Evolutionary conservation across 1,284 basidiomycete species (phyloP), one percentile per base, ranked within the genome.

Genomic region (Coniophora puteana): DNA sequence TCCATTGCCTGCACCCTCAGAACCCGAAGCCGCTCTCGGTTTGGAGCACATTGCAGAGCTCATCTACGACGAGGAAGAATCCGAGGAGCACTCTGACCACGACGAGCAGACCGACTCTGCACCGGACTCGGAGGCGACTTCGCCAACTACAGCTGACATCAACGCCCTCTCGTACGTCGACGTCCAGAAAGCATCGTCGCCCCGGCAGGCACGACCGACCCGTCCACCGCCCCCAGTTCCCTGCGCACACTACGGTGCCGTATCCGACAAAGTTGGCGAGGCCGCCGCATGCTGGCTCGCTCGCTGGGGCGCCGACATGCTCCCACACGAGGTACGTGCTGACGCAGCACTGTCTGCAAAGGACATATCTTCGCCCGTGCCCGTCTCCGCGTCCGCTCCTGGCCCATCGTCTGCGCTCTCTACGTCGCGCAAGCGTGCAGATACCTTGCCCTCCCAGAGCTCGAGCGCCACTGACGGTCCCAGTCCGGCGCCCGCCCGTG

Each of bases 241-340:
- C 29, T 55, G 61, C 44, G 84, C 80, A 53, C 80, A 84, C 55
- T 93, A 93, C 56, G 93, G 93, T 17, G 72, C 79, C 17, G 73
- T 90, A 4, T 89, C 88, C 0, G 81, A 93, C 63, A 93, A 92
- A 66, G 89, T 96, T 47, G 93, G 93, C 20, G 91, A 95, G 62
- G 87, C 90, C 0, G 86, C 85, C 50, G 78, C 80, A 4, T 92
- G 88, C 59, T 97, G 93, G 92, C 72, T 95, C 10, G 74, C 83
- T 0, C 74, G 89, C 26, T 96, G 93, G 92, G 90, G 85, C 0
- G 61, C 67, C 14, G 92, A 95, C 57, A 73, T 94, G 43, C 72
- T 95, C 31, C 58, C 62, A 10, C 72, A 77, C 38, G 92, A 95
- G 59, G 70, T 79, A 47, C 63, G 65, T 25, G 55, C 59, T 11